Percentiles rank a stretch among this genome's conserved stretches.
These are phyloP conservation scores for Fusarium sp. DNA, from an alignment of 2,329 filamentous ascomycete species.

Conservation along the genomic window DNA sequence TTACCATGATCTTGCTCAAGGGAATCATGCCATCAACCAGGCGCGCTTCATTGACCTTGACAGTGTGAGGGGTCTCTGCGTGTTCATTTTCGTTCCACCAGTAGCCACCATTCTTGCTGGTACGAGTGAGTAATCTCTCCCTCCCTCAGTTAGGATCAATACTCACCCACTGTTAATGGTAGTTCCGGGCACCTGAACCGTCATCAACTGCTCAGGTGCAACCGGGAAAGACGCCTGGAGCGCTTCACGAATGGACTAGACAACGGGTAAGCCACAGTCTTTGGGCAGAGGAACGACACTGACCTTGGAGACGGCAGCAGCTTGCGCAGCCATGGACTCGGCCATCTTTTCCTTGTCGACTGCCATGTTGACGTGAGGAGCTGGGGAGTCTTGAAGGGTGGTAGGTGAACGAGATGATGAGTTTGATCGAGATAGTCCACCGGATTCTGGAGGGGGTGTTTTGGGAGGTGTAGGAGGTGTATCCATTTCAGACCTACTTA, in stretches of 20 bases:
- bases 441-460: not conserved
- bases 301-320: not conserved
- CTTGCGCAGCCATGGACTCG: not conserved
- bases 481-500: not conserved
- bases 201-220: not conserved
- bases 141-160: too few species aligned
- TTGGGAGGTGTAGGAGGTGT: not conserved
- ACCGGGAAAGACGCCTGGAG: not conserved
- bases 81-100: not conserved
- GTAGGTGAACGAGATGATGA: not conserved
- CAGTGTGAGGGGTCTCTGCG: not conserved
- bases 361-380: not conserved
- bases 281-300: not conserved
- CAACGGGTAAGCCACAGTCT: not conserved
- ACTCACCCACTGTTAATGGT: not conserved
- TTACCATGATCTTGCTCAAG: not conserved
- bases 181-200: not conserved
- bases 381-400: not conserved
- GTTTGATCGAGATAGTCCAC: not conserved
- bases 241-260: not conserved
- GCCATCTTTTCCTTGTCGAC: not conserved
- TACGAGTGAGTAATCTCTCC: not conserved
- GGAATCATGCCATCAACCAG: constrained; percentile 10
- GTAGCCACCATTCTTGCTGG: not conserved
- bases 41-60: not conserved